Percentiles rank a stretch among this genome's conserved stretches.
Evolutionary conservation across 345 rosid species (phyloP).

Genomic region (Excoecaria agallocha): DNA sequence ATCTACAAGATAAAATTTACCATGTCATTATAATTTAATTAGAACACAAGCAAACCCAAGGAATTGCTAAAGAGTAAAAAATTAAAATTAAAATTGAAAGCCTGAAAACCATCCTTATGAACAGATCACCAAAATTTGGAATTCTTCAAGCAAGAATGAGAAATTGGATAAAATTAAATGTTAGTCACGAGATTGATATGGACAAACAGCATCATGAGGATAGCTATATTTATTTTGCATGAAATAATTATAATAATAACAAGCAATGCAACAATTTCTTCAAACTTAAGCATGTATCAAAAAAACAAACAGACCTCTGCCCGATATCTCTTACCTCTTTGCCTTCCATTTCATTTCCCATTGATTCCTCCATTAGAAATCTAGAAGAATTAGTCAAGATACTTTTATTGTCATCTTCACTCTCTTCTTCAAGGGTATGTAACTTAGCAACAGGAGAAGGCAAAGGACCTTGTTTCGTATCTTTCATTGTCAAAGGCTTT

Average conservation of each 20-base stretch:
- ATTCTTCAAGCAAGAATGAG: slow-evolving; percentile 1
- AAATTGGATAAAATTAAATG: background rate
- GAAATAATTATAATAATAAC: slow-evolving; percentile 7
- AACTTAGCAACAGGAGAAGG: slow-evolving; percentile 41
- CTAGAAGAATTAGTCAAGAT: slow-evolving; percentile 44
- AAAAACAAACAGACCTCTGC: background rate
- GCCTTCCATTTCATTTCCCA: slow-evolving; percentile 32
- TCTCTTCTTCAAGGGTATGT: slow-evolving; percentile 52
- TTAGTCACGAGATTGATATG: background rate
- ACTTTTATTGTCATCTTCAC: slow-evolving; percentile 52
- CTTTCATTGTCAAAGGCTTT: slow-evolving; percentile 39
- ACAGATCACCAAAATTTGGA: background rate
- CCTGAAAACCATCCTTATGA: background rate
- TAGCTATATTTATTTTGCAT: background rate
- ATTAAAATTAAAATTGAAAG: background rate
- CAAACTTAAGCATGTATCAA: slow-evolving; percentile 6
- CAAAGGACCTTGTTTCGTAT: slow-evolving; percentile 41
- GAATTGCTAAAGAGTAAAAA: background rate
- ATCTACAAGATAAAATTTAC: too few species aligned
- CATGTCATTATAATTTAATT: background rate
- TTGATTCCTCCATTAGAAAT: slow-evolving; percentile 37
- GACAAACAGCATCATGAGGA: background rate
- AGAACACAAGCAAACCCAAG: background rate
- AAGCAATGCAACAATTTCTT: background rate
- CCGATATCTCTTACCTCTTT: slow-evolving; percentile 49